Evolutionary conservation across 441 rosid species (phyloP).

Genomic region (Gossypium schwendimanii): DNA sequence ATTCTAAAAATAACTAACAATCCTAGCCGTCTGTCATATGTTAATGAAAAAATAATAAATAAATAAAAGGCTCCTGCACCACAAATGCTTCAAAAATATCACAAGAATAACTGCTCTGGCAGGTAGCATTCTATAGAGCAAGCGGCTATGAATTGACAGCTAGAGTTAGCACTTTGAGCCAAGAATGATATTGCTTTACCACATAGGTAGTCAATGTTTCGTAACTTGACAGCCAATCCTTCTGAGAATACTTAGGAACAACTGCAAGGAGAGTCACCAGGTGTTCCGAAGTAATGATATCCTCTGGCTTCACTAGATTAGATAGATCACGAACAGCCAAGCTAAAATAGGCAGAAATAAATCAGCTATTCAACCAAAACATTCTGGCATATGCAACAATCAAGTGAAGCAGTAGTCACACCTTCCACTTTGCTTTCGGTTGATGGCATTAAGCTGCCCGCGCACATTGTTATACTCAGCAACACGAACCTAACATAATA

Average conservation of each 20-base stretch:
- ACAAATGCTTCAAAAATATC: conserved; percentile 2
- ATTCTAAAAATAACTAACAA: not conserved
- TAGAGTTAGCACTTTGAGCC: not conserved
- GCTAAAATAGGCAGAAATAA: conserved; percentile 41
- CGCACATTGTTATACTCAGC: conserved; percentile 92
- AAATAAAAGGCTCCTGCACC: not conserved
- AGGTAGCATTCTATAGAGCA: conserved; percentile 2
- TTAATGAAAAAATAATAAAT: not conserved
- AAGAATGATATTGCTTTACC: conserved; percentile 46
- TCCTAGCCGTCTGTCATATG: not conserved
- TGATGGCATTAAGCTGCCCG: conserved; percentile 89
- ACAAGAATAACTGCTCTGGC: conserved; percentile 4
- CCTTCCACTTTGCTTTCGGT: conserved; percentile 98
- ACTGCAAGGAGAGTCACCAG: conserved; percentile 72
- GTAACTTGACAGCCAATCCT: conserved; percentile 89
- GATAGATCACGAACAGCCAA: conserved; percentile 99
- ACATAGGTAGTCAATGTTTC: conserved; percentile 89
- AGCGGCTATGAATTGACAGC: not conserved
- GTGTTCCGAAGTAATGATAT: conserved; percentile 77
- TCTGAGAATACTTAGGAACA: conserved; percentile 90
- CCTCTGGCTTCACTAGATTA: conserved; percentile 82
- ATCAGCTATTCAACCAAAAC: conserved; percentile 17
- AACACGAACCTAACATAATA: conserved; percentile 67
- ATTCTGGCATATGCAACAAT: not conserved
- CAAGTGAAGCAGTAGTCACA: conserved; percentile 16